Evolutionary conservation across 495 filamentous ascomycete genomes (phyloP).

Genomic region (Podospora tetraspora): DNA sequence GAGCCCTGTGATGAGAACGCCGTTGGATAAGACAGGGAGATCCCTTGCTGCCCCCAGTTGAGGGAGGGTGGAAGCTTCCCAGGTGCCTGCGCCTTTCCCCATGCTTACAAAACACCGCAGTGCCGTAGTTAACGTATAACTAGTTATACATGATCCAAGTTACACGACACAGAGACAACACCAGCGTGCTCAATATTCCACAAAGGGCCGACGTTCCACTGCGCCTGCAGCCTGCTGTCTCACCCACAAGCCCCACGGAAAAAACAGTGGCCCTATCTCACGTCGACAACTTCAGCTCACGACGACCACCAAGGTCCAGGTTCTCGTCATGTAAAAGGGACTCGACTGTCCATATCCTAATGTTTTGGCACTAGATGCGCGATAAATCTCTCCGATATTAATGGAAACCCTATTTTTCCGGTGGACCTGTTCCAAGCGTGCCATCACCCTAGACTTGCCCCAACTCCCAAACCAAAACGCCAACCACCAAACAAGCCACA

Average conservation of each 20-base stretch:
- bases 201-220: neutral
- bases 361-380: neutral
- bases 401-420: neutral
- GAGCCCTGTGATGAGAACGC: neutral
- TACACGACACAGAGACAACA: neutral
- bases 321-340: neutral
- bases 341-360: neutral
- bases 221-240: neutral
- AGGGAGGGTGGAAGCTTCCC: too few species aligned
- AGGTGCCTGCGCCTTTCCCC: too few species aligned
- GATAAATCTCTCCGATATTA: neutral
- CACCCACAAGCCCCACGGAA: neutral
- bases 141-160: neutral
- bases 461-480: neutral
- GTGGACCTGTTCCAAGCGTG: neutral
- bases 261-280: neutral
- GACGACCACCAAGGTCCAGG: neutral
- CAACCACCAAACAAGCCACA: neutral
- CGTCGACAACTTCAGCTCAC: neutral
- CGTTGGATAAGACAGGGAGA: neutral
- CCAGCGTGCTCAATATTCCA: neutral
- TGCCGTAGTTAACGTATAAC: too few species aligned
- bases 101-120: too few species aligned
- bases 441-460: too few species aligned
- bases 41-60: neutral